Evolutionary conservation across 306 rosid species (phyloP), one percentile per base, ranked within the genome.

Genomic region (Vicia villosa): DNA sequence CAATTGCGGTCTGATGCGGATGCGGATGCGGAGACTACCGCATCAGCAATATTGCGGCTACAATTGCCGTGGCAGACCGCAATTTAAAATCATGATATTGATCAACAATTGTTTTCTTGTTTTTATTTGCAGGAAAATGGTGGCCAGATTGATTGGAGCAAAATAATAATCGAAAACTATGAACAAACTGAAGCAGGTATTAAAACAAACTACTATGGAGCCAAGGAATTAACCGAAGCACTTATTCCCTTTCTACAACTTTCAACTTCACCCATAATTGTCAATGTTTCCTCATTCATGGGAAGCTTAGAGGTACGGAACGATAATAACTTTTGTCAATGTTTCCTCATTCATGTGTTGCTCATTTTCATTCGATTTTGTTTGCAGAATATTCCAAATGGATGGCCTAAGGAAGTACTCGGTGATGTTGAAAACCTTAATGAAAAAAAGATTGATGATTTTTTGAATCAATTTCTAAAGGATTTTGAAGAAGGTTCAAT

Each of bases 211-310:
- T 86, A 80, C 66, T 73, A 77, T 24, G 86, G 91, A 50, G 74
- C 86, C 47, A 89, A 80, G 77, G 66, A 75, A 66, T 51, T 61
- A 6, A 34, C 75, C 75, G 61, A 70, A 74, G 70, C 81, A 24
- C 85, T 86, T 19, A 62, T 82, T 74, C 84, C 86, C 26, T 82
- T 84, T 63, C 89, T 89, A 16, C 84, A 6, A 50, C 56, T 78
- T 28, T 89, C 96, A 8, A 71, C 20, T 16, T 83, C 92, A 5
- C 92, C 90, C 40, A 85, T 54, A 66, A 79, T 87, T 77, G 87
- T 89, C 12, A 85, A 75, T 59, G 83, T 86, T 73, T 71, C 88
- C 3, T 70, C 88, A 13, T 4, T 14, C 36, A 0, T 16, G n/a
- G 90, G 86, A n/a, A 51, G 0, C 4, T 7, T 56, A 20, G 15